A percentile compares a stretch with the other conserved stretches of the same genome.
Evolutionary conservation across 2,329 filamentous ascomycete genomes (phyloP).

Genomic region (Phymatotrichopsis omnivora): DNA sequence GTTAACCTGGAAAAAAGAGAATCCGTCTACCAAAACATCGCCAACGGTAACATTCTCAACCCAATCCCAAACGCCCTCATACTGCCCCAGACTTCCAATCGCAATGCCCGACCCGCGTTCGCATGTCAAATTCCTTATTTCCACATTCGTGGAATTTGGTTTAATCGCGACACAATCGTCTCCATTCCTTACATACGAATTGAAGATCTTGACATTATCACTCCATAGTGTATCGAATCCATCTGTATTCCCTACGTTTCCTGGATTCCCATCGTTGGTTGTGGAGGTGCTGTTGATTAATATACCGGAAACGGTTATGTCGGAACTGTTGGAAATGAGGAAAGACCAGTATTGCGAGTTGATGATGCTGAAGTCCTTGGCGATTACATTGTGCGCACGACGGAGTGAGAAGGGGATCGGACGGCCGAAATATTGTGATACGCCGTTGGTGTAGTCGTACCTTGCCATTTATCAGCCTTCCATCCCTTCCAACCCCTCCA

Average conservation of each 20-base stretch:
- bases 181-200: constrained; percentile 44
- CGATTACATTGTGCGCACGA: background rate
- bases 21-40: background rate
- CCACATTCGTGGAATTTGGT: constrained; percentile 47
- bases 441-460: constrained; percentile 43
- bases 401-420: constrained; percentile 46
- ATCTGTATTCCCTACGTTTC: background rate
- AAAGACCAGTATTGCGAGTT: constrained; percentile 35
- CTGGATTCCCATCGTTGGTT: background rate
- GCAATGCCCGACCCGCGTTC: constrained; percentile 45
- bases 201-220: constrained; percentile 43
- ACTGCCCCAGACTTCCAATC: constrained; percentile 50
- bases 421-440: constrained; percentile 41
- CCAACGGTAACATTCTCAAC: constrained; percentile 41
- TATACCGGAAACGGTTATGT: background rate
- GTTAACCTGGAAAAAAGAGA: no score
- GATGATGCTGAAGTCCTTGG: constrained; percentile 34
- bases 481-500: no score
- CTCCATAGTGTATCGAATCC: constrained; percentile 43
- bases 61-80: constrained; percentile 40
- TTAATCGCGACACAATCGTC: constrained; percentile 48
- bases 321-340: background rate
- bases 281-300: background rate
- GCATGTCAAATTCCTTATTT: constrained; percentile 42
- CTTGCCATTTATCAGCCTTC: no score